Conservation (phyloP, 108 stramenopile genomes). For the Pseudonitzschia pungens region DNA sequence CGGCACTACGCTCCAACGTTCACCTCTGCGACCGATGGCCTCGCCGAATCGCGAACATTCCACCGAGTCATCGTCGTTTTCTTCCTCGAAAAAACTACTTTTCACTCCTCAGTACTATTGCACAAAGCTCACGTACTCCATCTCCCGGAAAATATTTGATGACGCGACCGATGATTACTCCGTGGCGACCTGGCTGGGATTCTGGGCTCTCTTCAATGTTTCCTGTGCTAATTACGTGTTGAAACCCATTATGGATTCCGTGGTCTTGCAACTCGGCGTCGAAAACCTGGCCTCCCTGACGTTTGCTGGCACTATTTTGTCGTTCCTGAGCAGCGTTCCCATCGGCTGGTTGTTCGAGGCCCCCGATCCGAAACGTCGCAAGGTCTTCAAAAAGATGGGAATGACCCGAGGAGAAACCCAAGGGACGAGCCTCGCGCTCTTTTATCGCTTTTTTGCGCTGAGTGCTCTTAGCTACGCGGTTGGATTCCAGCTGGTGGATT, state of each 20-base stretch:
- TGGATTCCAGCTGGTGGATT: constrained; percentile 48
- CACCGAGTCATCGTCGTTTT: constrained; percentile 3
- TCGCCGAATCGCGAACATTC: too few species aligned
- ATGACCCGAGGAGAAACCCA: constrained; percentile 89
- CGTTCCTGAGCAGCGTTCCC: constrained; percentile 75
- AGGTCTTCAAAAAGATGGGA: constrained; percentile 79
- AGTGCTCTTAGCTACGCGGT: constrained; percentile 64
- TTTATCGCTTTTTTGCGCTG: constrained; percentile 82
- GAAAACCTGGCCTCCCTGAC: constrained; percentile 72
- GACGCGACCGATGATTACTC: constrained; percentile 26
- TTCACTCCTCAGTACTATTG: constrained; percentile 32
- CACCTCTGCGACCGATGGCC: too few species aligned
- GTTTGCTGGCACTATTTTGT: constrained; percentile 67
- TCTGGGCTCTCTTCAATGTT: constrained; percentile 65
- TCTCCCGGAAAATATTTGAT: constrained; percentile 27
- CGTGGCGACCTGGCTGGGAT: constrained; percentile 64
- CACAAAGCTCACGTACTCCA: constrained; percentile 21
- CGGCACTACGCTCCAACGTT: too few species aligned
- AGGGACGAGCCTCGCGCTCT: constrained; percentile 81
- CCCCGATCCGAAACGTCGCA: constrained; percentile 74
- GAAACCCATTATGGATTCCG: constrained; percentile 86
- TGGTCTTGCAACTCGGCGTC: constrained; percentile 81
- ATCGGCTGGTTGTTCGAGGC: constrained; percentile 93
- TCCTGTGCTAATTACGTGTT: constrained; percentile 76
- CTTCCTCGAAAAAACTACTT: neutral